phyloP scores from a whole-genome alignment of 2,329 filamentous ascomycete genomes.

The Thelonectria rubi region DNA sequence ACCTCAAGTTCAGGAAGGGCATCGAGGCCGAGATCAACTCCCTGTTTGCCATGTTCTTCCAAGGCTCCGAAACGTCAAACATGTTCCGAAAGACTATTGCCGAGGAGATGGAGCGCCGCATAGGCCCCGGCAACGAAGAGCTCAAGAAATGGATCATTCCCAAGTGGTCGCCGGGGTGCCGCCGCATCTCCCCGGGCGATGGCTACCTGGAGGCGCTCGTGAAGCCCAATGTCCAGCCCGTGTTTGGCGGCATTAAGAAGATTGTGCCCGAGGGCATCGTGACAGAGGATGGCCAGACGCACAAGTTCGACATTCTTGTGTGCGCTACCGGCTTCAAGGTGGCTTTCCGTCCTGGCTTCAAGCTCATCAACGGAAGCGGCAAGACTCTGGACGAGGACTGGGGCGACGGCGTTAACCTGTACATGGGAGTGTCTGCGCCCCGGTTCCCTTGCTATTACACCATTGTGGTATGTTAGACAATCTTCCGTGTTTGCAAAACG shows the following conservation, averaged over 20 bases:
- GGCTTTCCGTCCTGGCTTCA: slow-evolving; percentile 54
- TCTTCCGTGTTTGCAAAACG: background rate
- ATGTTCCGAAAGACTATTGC: slow-evolving; percentile 50
- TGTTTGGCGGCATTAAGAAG: slow-evolving; percentile 50
- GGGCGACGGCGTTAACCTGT: slow-evolving; percentile 52
- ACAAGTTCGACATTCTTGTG: slow-evolving; percentile 46
- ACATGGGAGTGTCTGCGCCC: slow-evolving; percentile 55
- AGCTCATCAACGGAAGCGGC: slow-evolving; percentile 46
- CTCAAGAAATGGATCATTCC: slow-evolving; percentile 53
- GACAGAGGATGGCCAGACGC: slow-evolving; percentile 41
- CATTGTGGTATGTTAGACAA: slow-evolving; percentile 38
- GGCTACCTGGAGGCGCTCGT: slow-evolving; percentile 54
- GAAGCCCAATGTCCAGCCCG: slow-evolving; percentile 54
- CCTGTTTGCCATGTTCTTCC: slow-evolving; percentile 53
- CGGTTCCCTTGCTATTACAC: slow-evolving; percentile 58
- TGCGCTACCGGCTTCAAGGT: slow-evolving; percentile 54
- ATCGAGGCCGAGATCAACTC: slow-evolving; percentile 55
- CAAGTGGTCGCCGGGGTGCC: slow-evolving; percentile 55
- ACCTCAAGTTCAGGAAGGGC: slow-evolving; percentile 53
- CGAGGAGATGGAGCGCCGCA: slow-evolving; percentile 53
- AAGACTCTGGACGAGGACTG: slow-evolving; percentile 55
- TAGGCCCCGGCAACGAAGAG: slow-evolving; percentile 52
- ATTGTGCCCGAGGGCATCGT: slow-evolving; percentile 47
- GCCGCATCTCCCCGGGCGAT: slow-evolving; percentile 53
- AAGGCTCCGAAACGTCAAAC: slow-evolving; percentile 52